Percentiles rank a stretch among this genome's conserved stretches.
These are phyloP conservation scores for Trichosporon ovoides DNA, from an alignment of 1,284 basidiomycete genomes.

Conservation along the genomic window DNA sequence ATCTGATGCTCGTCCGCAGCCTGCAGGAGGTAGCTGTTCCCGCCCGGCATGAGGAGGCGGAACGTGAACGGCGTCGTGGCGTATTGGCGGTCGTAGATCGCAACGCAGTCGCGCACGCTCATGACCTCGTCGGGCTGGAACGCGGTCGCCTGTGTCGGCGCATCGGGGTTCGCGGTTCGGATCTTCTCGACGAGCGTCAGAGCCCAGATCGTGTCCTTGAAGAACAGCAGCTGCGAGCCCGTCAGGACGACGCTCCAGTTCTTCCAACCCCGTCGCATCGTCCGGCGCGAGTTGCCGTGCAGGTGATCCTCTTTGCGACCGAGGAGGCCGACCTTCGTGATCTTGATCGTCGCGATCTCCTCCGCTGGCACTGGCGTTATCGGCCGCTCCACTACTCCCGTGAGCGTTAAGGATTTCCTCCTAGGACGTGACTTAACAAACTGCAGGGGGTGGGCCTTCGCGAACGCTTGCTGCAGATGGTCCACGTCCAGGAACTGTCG, in stretches of 20 bases:
- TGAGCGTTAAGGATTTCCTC: conserved; percentile 17
- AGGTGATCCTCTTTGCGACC: conserved; percentile 58
- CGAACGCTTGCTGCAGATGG: conserved; percentile 64
- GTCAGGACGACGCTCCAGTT: conserved; percentile 81
- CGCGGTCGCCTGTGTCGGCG: conserved; percentile 54
- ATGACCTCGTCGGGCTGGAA: conserved; percentile 84
- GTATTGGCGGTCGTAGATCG: conserved; percentile 72
- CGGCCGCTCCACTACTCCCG: neutral
- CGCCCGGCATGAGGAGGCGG: conserved; percentile 66
- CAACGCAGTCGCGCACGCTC: conserved; percentile 70
- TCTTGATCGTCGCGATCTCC: conserved; percentile 55
- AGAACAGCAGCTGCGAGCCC: conserved; percentile 83
- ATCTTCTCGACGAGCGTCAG: conserved; percentile 57
- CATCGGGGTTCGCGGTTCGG: conserved; percentile 31
- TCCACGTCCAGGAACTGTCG: conserved; percentile 63
- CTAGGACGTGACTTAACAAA: conserved; percentile 27
- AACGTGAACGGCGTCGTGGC: conserved; percentile 70
- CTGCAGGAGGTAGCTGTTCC: conserved; percentile 74
- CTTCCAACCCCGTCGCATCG: conserved; percentile 71
- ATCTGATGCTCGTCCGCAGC: conserved; percentile 66
- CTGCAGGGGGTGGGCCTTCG: conserved; percentile 64
- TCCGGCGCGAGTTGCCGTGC: neutral
- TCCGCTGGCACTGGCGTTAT: conserved; percentile 12
- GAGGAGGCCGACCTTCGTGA: conserved; percentile 77
- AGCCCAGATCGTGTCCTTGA: conserved; percentile 75